Percentiles rank a stretch among this genome's conserved stretches.
These are phyloP conservation scores for Erysimum cheiranthoides DNA, from an alignment of 345 rosid genomes.

Conservation along the genomic window DNA sequence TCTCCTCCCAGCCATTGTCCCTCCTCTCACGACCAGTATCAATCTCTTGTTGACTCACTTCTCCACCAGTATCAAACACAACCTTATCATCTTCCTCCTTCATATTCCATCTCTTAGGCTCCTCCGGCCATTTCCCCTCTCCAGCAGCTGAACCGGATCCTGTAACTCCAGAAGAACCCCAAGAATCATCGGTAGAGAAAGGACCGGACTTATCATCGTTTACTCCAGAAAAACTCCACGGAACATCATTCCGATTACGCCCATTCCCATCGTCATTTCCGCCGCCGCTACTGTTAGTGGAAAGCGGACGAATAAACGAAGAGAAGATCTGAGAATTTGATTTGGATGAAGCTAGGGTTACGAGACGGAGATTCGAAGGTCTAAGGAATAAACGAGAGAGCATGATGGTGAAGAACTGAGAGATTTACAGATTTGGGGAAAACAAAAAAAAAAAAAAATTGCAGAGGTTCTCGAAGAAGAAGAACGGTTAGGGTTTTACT, in stretches of 20 bases:
- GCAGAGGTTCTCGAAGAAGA: conserved; percentile 29
- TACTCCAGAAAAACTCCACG: conserved; percentile 65
- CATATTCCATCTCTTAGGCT: conserved; percentile 54
- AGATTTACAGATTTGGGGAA: conserved; percentile 28
- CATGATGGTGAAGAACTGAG: conserved; percentile 51
- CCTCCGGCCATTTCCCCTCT: conserved; percentile 51
- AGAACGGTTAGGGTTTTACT: conserved; percentile 48
- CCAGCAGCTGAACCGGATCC: conserved; percentile 37
- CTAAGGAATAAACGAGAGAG: conserved; percentile 70
- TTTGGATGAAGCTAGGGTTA: conserved; percentile 50
- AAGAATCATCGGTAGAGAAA: conserved; percentile 46
- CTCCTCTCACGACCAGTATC: too few relatives aligned
- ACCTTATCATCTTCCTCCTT: conserved; percentile 50
- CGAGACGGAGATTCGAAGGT: conserved; percentile 63
- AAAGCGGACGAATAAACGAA: conserved; percentile 52
- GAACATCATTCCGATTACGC: conserved; percentile 37
- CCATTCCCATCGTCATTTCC: conserved; percentile 40
- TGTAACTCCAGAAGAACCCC: conserved; percentile 45
- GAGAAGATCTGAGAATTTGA: conserved; percentile 39
- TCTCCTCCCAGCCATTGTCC: conserved; percentile 52
- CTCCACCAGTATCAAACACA: conserved; percentile 51
- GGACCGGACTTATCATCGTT: conserved; percentile 50
- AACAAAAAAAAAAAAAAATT: background rate
- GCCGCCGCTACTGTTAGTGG: conserved; percentile 49
- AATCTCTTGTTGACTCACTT: conserved; percentile 9